Conservation (phyloP, 1,284 basidiomycete species). For the Malassezia restricta region DNA sequence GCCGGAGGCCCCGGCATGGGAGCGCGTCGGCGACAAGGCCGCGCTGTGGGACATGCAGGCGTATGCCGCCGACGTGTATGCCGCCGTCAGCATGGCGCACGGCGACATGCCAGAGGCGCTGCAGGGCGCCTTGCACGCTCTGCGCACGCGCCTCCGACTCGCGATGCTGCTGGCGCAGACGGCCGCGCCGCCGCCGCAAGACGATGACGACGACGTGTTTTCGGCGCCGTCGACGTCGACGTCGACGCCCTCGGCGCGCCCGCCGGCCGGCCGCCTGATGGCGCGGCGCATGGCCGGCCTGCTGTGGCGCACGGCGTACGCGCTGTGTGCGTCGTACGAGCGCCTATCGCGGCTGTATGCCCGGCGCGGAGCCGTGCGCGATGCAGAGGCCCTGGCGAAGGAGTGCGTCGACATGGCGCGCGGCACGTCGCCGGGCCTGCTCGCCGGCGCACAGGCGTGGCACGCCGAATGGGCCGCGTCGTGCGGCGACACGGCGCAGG, state of each 20-base stretch:
- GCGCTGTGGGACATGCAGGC: conserved; percentile 4
- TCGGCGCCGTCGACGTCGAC: not conserved
- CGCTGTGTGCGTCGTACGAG: conserved; percentile 11
- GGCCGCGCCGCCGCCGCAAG: not conserved
- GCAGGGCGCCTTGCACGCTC: not conserved
- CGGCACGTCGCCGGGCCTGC: conserved; percentile 16
- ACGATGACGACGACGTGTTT: not conserved
- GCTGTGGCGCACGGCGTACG: conserved; percentile 4
- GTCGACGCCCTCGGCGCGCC: not conserved
- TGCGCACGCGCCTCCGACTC: conserved; percentile 4
- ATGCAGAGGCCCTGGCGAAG: conserved; percentile 31
- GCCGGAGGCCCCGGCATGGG: not conserved
- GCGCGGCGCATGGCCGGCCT: not conserved
- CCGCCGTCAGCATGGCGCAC: not conserved
- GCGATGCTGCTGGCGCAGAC: conserved; percentile 1
- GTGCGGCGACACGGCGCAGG: conserved; percentile 17
- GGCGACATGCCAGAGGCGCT: not conserved
- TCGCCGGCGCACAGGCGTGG: conserved; percentile 21
- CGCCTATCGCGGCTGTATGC: conserved; percentile 23
- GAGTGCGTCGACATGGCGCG: conserved; percentile 31
- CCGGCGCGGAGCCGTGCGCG: conserved; percentile 28
- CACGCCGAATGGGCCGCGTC: conserved; percentile 20
- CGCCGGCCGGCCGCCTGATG: not conserved
- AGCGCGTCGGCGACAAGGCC: not conserved
- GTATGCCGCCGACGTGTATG: conserved; percentile 1